Evolutionary conservation across 352 stramenopile species (phyloP), one percentile per base, ranked within the genome.

Genomic region (Globisporangium nagaii): DNA sequence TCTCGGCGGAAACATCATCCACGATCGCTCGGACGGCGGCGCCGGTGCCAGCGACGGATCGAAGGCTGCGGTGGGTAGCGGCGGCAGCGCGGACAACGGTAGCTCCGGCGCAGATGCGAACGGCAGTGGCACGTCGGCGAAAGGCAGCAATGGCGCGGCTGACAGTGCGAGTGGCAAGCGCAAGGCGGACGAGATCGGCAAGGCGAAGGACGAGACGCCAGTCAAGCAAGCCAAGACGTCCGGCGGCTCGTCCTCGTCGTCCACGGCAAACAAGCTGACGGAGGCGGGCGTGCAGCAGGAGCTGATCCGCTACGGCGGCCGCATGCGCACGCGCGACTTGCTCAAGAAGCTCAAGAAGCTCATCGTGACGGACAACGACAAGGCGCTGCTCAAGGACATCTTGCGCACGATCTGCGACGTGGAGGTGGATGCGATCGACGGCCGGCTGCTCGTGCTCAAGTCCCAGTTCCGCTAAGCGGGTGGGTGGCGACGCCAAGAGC

Each of bases 371-470:
- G 77, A 88, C 45, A 74, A 92, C 31, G 82, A 94, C 54, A 84
- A 84, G 53, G 76, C 81, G 20, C 63, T 94, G 66, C 78, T 94
- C 17, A 89, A 90, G 64, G 84, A 94, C 30, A 94, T 94, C 39
- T 51, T 94, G 60, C 81, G 84, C 42, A 94, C 81, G 22, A 94
- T 94, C 71, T 92, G 81, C 55, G 79, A 94, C 55, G 77, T 91
- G 32, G 81, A 94, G 56, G 79, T 88, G 31, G 81, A 94, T 59
- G 81, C 82, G 3, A 88, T 94, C 62, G 84, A 94, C 62, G 84
- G 81, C 22, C 77, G 75, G 35, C 44, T 90, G 49, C 71, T 94
- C 28, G 84, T 94, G 53, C 73, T 94, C 53, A 92, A 94, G 68
- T 85, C 79, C 1, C 84, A 93, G 65, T 93, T 93, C 76, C 84